Evolutionary conservation across 2,329 filamentous ascomycete species (phyloP).

Genomic region (Xylariomycetidae sp.): DNA sequence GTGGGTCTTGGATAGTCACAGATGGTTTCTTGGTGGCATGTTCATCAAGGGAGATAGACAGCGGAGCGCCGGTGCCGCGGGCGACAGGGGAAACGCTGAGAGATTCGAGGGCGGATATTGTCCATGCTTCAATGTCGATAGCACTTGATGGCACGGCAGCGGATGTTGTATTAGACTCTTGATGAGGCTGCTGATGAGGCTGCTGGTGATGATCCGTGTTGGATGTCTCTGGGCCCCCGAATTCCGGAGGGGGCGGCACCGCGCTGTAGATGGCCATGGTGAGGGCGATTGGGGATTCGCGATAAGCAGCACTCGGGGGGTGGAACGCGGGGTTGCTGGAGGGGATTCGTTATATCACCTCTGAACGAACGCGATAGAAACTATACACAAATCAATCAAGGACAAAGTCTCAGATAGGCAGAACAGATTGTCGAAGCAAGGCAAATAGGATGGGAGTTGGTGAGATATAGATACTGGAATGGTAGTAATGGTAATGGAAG

Average conservation of each 20-base stretch:
- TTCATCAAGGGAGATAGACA: slow-evolving; percentile 75
- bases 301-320: too few species aligned
- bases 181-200: slow-evolving; percentile 13
- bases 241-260: slow-evolving; percentile 44
- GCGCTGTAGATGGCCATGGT: slow-evolving; percentile 46
- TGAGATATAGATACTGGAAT: too few species aligned
- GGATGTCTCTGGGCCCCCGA: slow-evolving; percentile 17
- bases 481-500: not conserved
- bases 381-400: too few species aligned
- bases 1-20: slow-evolving; percentile 23
- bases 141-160: slow-evolving; percentile 26
- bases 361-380: too few species aligned
- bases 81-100: slow-evolving; percentile 50
- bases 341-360: too few species aligned
- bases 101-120: slow-evolving; percentile 51
- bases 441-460: not conserved
- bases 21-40: slow-evolving; percentile 24
- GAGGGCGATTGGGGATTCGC: slow-evolving; percentile 1
- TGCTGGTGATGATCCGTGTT: slow-evolving; percentile 16
- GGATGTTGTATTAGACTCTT: slow-evolving; percentile 13
- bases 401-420: too few species aligned
- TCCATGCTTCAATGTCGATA: slow-evolving; percentile 65
- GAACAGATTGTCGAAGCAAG: too few species aligned
- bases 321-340: too few species aligned
- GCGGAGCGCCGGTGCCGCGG: slow-evolving; percentile 57